Percentiles rank a stretch among this genome's conserved stretches.
These are phyloP conservation scores for Ceriops decandra DNA, from an alignment of 345 rosid species.

Conservation along the genomic window DNA sequence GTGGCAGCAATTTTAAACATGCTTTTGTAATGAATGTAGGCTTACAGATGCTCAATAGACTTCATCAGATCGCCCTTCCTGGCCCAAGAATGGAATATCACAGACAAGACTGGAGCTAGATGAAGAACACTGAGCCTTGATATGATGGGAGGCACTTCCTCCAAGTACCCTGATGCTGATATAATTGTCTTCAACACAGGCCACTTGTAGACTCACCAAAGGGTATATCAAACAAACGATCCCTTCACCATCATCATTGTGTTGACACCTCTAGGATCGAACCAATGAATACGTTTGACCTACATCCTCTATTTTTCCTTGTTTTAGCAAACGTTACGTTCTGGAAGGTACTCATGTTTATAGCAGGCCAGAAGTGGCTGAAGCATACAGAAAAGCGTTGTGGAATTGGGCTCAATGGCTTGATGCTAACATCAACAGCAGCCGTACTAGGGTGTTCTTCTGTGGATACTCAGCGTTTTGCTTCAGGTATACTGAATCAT, in stretches of 20 bases:
- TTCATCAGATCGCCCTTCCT: constrained; percentile 59
- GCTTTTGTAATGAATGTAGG: constrained; percentile 27
- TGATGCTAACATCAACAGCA: constrained; percentile 53
- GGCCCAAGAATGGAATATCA: constrained; percentile 46
- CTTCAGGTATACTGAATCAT: constrained; percentile 37
- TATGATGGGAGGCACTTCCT: constrained; percentile 35
- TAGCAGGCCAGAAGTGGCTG: constrained; percentile 42
- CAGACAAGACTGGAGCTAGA: constrained; percentile 27
- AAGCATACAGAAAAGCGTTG: constrained; percentile 62
- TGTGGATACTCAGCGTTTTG: constrained; percentile 80
- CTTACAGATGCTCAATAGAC: constrained; percentile 47
- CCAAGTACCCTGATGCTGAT: constrained; percentile 44
- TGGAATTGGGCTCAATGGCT: constrained; percentile 76
- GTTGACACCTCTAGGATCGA: no score
- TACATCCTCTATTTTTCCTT: background rate
- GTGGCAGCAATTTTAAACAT: background rate
- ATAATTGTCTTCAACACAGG: constrained; percentile 64
- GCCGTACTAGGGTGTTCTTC: constrained; percentile 57
- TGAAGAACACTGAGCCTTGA: constrained; percentile 55
- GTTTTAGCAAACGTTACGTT: constrained; percentile 51
- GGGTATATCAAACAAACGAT: constrained; percentile 27
- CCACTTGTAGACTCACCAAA: constrained; percentile 72
- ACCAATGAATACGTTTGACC: no score
- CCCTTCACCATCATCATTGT: no score
- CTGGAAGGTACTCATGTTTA: constrained; percentile 64